phyloP scores from a whole-genome alignment of 768 basidiomycete species.

The Tylopilus felleus region DNA sequence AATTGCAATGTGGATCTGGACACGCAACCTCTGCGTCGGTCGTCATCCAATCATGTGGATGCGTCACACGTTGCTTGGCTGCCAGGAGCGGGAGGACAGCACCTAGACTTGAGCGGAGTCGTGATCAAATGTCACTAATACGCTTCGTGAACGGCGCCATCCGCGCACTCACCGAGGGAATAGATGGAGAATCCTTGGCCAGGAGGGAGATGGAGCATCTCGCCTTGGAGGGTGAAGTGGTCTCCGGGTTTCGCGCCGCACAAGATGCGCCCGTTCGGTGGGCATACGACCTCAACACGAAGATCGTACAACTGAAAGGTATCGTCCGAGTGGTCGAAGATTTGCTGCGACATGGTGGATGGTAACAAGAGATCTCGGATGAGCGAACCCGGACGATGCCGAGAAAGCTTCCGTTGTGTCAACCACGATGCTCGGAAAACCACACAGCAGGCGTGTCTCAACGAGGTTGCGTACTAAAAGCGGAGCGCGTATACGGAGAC shows the following conservation, averaged over 20 bases:
- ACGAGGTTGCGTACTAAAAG: no score
- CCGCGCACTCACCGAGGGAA: constrained; percentile 44
- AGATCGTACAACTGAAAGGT: constrained; percentile 62
- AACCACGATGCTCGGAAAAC: no score
- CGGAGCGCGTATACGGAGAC: no score
- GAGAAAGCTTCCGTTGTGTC: no score
- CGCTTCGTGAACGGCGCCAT: neutral
- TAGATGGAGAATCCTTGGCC: constrained; percentile 69
- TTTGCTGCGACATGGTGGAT: constrained; percentile 1
- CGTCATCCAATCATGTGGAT: constrained; percentile 64
- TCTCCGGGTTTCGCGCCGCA: constrained; percentile 67
- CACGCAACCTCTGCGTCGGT: constrained; percentile 64
- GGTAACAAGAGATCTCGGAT: no score
- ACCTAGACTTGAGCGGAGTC: constrained; percentile 32
- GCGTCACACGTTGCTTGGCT: constrained; percentile 57
- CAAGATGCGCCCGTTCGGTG: constrained; percentile 51
- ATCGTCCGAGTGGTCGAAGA: constrained; percentile 29
- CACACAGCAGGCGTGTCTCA: no score
- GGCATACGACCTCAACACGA: constrained; percentile 59
- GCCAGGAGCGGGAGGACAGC: constrained; percentile 64
- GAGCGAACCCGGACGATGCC: no score
- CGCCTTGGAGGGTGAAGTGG: constrained; percentile 59
- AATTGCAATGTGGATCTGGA: constrained; percentile 64
- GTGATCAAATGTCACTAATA: neutral
- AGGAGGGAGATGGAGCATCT: constrained; percentile 58